Evolutionary conservation across 352 stramenopile genomes (phyloP).

Genomic region (Thalassiosira ordinaria): DNA sequence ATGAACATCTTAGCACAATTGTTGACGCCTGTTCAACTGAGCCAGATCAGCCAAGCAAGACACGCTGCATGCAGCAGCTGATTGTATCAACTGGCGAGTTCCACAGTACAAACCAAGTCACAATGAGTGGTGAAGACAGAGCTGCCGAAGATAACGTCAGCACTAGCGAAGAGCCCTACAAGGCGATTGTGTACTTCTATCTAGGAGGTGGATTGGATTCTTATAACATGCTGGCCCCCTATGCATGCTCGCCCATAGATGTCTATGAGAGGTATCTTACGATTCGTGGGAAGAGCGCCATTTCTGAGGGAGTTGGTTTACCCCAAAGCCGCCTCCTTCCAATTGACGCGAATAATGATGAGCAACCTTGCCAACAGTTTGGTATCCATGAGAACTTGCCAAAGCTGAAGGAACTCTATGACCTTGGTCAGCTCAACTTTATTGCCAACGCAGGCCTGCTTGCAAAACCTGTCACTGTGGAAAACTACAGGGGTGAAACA

Average conservation of each 20-base stretch:
- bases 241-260: conserved; percentile 64
- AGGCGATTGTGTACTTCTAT: conserved; percentile 77
- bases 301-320: conserved; percentile 42
- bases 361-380: conserved; percentile 70
- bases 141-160: neutral
- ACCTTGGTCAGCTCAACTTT: conserved; percentile 63
- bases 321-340: conserved; percentile 19
- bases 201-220: conserved; percentile 72
- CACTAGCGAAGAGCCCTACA: conserved; percentile 67
- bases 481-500: conserved; percentile 51
- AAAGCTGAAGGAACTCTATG: conserved; percentile 64
- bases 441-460: conserved; percentile 77
- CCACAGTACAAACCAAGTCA: conserved; percentile 57
- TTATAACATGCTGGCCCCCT: conserved; percentile 75
- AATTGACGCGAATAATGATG: conserved; percentile 36
- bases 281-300: conserved; percentile 46
- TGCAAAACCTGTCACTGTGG: conserved; percentile 54
- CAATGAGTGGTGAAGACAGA: conserved; percentile 40
- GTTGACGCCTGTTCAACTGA: conserved; percentile 43
- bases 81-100: conserved; percentile 75
- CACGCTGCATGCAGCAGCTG: conserved; percentile 56
- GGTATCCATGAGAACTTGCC: conserved; percentile 69
- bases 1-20: conserved; percentile 46
- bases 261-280: conserved; percentile 51
- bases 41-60: conserved; percentile 30